phyloP scores from a whole-genome alignment of 495 filamentous ascomycete species.

The Venustampulla echinocandica region DNA sequence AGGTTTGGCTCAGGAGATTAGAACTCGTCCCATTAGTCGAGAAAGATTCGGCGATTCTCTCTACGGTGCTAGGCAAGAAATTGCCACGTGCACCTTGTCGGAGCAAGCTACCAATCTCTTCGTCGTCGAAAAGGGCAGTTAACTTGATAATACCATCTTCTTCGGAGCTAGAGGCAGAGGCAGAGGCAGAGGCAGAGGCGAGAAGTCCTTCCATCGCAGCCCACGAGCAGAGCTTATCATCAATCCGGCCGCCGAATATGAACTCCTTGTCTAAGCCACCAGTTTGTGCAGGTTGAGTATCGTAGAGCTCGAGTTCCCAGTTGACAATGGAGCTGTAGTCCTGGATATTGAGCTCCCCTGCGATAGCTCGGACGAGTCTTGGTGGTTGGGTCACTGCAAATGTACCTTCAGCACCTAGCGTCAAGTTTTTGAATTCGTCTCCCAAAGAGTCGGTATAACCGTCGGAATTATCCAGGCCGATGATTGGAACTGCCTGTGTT shows the following conservation, averaged over 20 bases:
- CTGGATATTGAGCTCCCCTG: constrained; percentile 57
- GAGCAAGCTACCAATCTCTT: constrained; percentile 86
- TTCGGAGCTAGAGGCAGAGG: too few species aligned
- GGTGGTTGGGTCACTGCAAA: constrained; percentile 77
- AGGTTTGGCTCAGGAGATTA: constrained; percentile 69
- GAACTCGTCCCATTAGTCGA: constrained; percentile 42
- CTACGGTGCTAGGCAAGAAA: constrained; percentile 70
- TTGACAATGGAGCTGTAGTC: constrained; percentile 69
- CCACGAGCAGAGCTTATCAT: constrained; percentile 95
- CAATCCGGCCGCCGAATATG: constrained; percentile 90
- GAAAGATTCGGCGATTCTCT: constrained; percentile 71
- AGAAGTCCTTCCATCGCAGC: constrained; percentile 82
- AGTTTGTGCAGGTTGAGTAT: constrained; percentile 74
- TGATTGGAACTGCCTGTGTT: constrained; percentile 89
- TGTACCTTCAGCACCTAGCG: constrained; percentile 39
- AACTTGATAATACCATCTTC: constrained; percentile 61
- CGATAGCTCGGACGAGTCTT: constrained; percentile 75
- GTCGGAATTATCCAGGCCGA: constrained; percentile 75
- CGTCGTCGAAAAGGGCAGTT: constrained; percentile 88
- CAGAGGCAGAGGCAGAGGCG: constrained; percentile 43
- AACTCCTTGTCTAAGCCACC: constrained; percentile 88
- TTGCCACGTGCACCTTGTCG: constrained; percentile 87
- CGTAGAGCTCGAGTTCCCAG: constrained; percentile 97
- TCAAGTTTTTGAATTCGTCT: constrained; percentile 25
- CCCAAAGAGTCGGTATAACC: constrained; percentile 24